Conservation (phyloP, 192 early-diverging fungal genomes). For the Umbelopsis vinacea region DNA sequence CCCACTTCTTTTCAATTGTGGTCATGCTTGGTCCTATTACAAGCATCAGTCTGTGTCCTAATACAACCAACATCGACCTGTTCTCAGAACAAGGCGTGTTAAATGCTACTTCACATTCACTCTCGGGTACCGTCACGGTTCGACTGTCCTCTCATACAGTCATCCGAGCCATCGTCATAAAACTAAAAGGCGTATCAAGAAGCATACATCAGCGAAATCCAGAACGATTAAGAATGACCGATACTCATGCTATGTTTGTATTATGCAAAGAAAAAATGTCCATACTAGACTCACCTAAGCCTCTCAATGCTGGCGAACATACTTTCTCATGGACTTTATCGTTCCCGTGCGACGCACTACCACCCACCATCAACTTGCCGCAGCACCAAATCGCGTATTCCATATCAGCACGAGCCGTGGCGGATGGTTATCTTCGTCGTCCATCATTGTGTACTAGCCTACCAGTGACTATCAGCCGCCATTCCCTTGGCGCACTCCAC, state of each 20-base stretch:
- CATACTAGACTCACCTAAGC: neutral
- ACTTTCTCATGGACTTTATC: constrained; percentile 3
- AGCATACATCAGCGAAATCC: constrained; percentile 13
- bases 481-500: neutral
- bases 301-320: constrained; percentile 10
- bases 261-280: constrained; percentile 17
- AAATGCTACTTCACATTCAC: constrained; percentile 4
- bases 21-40: constrained; percentile 8
- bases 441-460: neutral
- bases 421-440: constrained; percentile 10
- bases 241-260: constrained; percentile 7
- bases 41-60: neutral
- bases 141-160: neutral
- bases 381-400: constrained; percentile 1
- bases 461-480: neutral
- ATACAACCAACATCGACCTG: neutral
- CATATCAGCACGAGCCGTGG: neutral
- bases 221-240: constrained; percentile 9
- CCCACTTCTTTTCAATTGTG: neutral
- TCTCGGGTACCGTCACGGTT: neutral
- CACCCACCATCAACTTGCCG: constrained; percentile 1
- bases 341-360: constrained; percentile 3
- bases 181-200: constrained; percentile 4
- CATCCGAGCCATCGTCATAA: constrained; percentile 11
- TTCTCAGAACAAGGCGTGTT: constrained; percentile 16